Conservation (phyloP, 2,329 filamentous ascomycete species). For the Biscogniauxia sp. region DNA sequence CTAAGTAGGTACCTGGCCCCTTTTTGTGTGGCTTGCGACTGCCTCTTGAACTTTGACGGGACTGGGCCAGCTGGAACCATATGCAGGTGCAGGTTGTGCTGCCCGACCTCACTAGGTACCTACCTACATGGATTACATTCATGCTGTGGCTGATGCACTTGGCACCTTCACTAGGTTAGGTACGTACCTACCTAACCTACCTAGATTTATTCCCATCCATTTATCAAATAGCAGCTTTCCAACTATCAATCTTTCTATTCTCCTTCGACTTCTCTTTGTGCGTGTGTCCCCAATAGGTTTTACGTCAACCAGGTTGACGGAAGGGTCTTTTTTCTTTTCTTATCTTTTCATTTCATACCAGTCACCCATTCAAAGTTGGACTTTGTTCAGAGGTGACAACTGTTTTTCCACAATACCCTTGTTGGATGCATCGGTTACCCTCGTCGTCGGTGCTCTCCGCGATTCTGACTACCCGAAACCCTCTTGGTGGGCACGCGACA, state of each 20-base stretch:
- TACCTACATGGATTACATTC: no score
- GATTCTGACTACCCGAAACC: conserved; percentile 10
- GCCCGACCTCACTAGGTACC: no score
- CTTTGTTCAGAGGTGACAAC: background rate
- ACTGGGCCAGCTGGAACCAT: no score
- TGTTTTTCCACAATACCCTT: background rate
- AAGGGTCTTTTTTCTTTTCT: background rate
- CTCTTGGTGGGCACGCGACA: conserved; percentile 20
- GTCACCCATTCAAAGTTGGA: background rate
- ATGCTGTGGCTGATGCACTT: no score
- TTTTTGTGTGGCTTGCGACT: background rate
- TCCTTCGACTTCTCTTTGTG: background rate
- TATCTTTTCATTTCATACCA: background rate
- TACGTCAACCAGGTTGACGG: no score
- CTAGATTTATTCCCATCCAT: background rate
- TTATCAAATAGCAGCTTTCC: background rate
- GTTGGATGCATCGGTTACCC: conserved; percentile 1
- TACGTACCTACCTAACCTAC: no score
- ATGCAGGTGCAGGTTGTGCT: no score
- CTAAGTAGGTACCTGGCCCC: no score
- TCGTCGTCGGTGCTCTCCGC: conserved; percentile 2
- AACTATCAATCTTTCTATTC: no score
- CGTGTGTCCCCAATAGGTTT: background rate
- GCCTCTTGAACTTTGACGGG: no score
- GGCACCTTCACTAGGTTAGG: no score